Evolutionary conservation across 2,329 filamentous ascomycete genomes (phyloP).

Genomic region (Ascocoryne sarcoides): DNA sequence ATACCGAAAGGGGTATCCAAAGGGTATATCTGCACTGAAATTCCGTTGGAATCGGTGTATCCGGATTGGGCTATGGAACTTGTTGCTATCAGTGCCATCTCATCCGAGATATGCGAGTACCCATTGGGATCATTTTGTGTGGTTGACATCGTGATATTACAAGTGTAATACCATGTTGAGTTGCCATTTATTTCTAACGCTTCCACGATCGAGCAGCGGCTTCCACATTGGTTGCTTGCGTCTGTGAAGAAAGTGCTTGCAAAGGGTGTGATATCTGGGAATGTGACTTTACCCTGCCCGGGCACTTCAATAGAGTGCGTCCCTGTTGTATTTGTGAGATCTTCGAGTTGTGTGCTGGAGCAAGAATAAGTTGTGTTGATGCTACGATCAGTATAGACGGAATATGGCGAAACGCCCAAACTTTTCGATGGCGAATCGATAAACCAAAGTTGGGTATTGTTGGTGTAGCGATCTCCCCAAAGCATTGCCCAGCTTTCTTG

Average conservation of each 20-base stretch:
- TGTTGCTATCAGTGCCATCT: constrained; percentile 30
- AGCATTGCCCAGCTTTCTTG: constrained; percentile 7
- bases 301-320: constrained; percentile 23
- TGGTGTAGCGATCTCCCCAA: constrained; percentile 9
- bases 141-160: constrained; percentile 30
- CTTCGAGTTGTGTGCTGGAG: constrained; percentile 23
- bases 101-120: constrained; percentile 26
- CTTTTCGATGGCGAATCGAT: constrained; percentile 25
- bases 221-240: constrained; percentile 12
- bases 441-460: constrained; percentile 31
- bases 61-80: constrained; percentile 35
- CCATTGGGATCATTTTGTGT: constrained; percentile 28
- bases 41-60: constrained; percentile 19
- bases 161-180: constrained; percentile 35
- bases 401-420: constrained; percentile 11
- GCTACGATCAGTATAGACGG: constrained; percentile 29
- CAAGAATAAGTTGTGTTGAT: constrained; percentile 28
- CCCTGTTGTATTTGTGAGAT: constrained; percentile 12
- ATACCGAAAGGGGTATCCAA: constrained; percentile 33
- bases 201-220: constrained; percentile 24
- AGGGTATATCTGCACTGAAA: constrained; percentile 34
- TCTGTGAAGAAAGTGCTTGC: constrained; percentile 34
- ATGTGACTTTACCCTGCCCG: constrained; percentile 15
- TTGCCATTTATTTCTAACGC: constrained; percentile 32
- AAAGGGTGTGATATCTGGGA: constrained; percentile 23